Evolutionary conservation across 495 filamentous ascomycete genomes (phyloP), one percentile per base, ranked within the genome.

Genomic region (Podospora tetraspora): DNA sequence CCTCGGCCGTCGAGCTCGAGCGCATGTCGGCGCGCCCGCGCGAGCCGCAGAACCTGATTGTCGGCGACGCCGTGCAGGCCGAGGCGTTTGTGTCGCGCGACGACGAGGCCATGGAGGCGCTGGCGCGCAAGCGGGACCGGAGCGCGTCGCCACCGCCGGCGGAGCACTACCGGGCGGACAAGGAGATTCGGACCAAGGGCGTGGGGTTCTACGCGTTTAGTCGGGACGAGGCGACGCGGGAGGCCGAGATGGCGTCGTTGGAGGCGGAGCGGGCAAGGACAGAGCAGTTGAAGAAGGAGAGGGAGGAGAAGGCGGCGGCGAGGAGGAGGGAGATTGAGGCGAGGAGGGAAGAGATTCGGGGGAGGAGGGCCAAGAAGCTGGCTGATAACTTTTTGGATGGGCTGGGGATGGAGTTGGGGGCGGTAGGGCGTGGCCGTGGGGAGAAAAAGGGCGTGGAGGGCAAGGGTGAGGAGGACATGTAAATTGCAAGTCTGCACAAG

Each of bases 201-300:
- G 90, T 91, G 8, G 96, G 93, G 0, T 99, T 97, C 76, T 97
- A 93, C 76, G 84, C 85, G 34, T 98, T 99, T 74, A 90, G 88
- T 27, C 83, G 79, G 69, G 89, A 97, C 76, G 86, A 86, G 73
- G 86, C 80, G 63, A 79, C 79, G 65, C 80, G 95, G 64, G 78
- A 79, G 69, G 75, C 75, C 76, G 90, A 98, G 84, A 97, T 98
- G 92, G 84, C 84, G 76, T 84, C 82, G 61, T 76, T 99, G 68
- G 83, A 85, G 72, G 77, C 71, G 66, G 88, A 91, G 81, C 79
- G 95, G 64, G 72, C 74, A 68, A 84, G 85, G 74, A 99, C 95
- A 65, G 87, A 91, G 79, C 77, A 78, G 71, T 80, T 83, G 75
- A 79, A 89, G 66, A 74, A 77, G 66, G 88, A 86, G 74, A 79